Base-by-base conservation (phyloP, 2,329 filamentous ascomycete species). In the Ascochyta koolunga region DNA sequence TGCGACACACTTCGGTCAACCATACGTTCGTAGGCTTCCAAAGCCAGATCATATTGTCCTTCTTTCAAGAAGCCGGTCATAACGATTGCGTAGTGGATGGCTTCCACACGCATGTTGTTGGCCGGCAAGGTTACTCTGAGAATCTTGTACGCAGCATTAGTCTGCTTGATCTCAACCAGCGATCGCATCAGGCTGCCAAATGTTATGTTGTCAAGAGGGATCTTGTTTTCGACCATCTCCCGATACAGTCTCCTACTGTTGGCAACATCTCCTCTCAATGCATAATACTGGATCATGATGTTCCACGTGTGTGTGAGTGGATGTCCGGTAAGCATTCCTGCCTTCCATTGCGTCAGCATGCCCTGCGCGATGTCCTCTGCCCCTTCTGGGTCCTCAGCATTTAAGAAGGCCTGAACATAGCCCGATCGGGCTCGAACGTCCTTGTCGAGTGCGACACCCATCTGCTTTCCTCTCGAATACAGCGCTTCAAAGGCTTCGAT, bases 271-370 rank as follows among this genome's bases (percentile, higher is more conserved):
- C 88, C 83, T 6, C 83, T 81, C 50, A 84, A 77, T 6, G 89
- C 90, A 70, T 91, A 83, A 56, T 88, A 84, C 50, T 83, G 80
- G 4, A 97, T 78, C 27, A 97, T 76, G 47, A 85, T 81, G 68
- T 97, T 96, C 90, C 90, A 97, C 67, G 91, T 84, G 27, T 81
- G 78, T 2, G 86, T 86, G 19, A 82, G 77, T 1, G 81, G 77
- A 24, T 66, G 35, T 1, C 85, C 81, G 16, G 79, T 69, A 0
- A 85, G 70, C 4, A 54, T 60, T 18, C 69, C 71, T 24, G 58
- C 47, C 47, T 59, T 57, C 55, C 67, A 66, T 38, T 61, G 82
- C 42, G 82, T 69, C 27, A 87, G 84, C 42, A 90, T 77, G 33
- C 76, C 76, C 69, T 87, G 82, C 3, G 88, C 88, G 62, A 85